These are phyloP conservation scores for Collariella sp. DNA, from an alignment of 495 filamentous ascomycete genomes.

Conservation along the genomic window DNA sequence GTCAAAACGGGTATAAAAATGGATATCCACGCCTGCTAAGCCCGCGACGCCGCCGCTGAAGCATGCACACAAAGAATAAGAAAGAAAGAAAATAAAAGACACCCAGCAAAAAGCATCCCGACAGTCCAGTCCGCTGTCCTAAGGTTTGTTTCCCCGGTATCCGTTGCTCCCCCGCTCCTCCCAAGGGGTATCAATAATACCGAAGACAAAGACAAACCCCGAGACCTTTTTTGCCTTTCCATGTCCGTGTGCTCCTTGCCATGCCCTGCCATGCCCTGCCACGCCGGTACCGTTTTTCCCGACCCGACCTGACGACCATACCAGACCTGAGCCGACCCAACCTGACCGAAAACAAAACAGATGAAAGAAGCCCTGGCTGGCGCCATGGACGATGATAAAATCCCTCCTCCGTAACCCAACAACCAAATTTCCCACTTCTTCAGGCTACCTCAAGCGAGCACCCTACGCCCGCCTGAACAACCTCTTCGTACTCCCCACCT, in stretches of 20 bases:
- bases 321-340: background rate
- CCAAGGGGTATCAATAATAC: no score
- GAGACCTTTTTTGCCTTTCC: no score
- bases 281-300: background rate
- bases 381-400: background rate
- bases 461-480: conserved; percentile 33
- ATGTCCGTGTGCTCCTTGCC: background rate
- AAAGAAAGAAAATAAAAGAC: background rate
- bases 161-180: no score
- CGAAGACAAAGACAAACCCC: no score
- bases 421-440: background rate
- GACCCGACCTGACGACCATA: background rate
- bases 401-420: background rate
- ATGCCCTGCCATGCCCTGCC: background rate
- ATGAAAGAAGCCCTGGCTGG: background rate
- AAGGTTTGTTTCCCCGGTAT: no score
- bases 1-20: background rate
- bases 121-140: no score
- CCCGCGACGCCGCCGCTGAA: background rate
- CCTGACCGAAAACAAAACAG: background rate
- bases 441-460: background rate
- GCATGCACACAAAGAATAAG: background rate
- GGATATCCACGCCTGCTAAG: background rate
- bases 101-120: no score
- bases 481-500: conserved; percentile 47